Conservation (phyloP, 2,329 filamentous ascomycete genomes). For the Exutisphaerella laricina region DNA sequence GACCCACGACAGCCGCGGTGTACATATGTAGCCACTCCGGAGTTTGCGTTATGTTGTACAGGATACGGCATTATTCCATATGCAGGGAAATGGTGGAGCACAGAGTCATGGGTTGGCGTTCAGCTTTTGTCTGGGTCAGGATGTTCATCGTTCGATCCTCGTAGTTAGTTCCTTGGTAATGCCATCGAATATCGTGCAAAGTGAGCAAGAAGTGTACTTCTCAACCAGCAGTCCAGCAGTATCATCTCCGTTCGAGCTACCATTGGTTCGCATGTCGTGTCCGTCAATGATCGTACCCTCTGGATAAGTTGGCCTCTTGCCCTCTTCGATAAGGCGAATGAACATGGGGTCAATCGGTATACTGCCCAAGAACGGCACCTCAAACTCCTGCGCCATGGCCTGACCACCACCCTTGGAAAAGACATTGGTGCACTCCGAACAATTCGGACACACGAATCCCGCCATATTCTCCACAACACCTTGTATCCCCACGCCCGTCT, state of each 20-base stretch:
- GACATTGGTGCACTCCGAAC: slow-evolving; percentile 80
- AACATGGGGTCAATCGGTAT: slow-evolving; percentile 94
- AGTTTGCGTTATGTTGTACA: background rate
- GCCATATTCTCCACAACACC: slow-evolving; percentile 98
- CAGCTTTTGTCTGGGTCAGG: background rate
- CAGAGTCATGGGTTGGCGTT: slow-evolving; percentile 4
- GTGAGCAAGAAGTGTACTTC: slow-evolving; percentile 67
- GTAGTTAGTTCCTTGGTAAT: slow-evolving; percentile 44
- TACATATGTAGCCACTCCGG: background rate
- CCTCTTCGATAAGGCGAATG: slow-evolving; percentile 76
- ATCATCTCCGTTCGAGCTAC: slow-evolving; percentile 25
- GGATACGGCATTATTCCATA: background rate
- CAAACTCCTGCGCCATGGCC: slow-evolving; percentile 82
- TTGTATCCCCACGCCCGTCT: slow-evolving; percentile 71
- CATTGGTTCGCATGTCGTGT: slow-evolving; percentile 39
- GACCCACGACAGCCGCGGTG: background rate
- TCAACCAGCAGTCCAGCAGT: slow-evolving; percentile 52
- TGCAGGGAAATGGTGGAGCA: slow-evolving; percentile 2
- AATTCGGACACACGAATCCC: slow-evolving; percentile 74
- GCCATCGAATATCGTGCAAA: slow-evolving; percentile 61
- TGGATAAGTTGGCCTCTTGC: slow-evolving; percentile 61
- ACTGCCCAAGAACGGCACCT: slow-evolving; percentile 74
- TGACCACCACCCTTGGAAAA: slow-evolving; percentile 88
- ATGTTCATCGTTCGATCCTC: slow-evolving; percentile 19
- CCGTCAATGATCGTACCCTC: slow-evolving; percentile 60